Percentiles rank a stretch among this genome's conserved stretches.
Evolutionary conservation across 805 yeast genomes (phyloP).

Genomic region (Kazachstania kunashirensis): DNA sequence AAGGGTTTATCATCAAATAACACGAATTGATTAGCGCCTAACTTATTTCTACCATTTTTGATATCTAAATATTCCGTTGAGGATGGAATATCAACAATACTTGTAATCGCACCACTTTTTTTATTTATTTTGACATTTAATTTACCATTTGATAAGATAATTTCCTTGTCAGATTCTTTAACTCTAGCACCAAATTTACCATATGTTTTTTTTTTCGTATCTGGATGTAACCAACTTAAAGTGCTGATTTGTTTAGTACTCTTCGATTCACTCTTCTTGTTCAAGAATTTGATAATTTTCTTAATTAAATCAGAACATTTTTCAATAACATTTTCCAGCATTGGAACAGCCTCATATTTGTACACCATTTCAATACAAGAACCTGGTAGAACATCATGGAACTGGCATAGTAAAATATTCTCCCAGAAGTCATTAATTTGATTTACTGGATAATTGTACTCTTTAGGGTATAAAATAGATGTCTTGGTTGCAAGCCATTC

Average conservation of each 20-base stretch:
- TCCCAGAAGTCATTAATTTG: conserved; percentile 75
- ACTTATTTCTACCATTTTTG: conserved; percentile 41
- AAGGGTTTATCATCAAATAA: conserved; percentile 85
- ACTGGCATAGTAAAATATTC: conserved; percentile 79
- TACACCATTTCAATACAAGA: conserved; percentile 92
- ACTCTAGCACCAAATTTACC: conserved; percentile 1
- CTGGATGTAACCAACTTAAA: conserved; percentile 44
- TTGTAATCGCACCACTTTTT: conserved; percentile 51
- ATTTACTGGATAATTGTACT: conserved; percentile 62
- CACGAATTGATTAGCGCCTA: conserved; percentile 73
- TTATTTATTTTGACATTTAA: conserved; percentile 46
- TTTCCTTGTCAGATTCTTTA: conserved; percentile 31
- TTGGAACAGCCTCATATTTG: conserved; percentile 75
- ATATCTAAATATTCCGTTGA: conserved; percentile 60
- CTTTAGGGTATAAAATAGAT: conserved; percentile 38
- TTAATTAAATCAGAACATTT: conserved; percentile 44
- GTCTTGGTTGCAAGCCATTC: conserved; percentile 76
- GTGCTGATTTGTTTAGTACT: conserved; percentile 35
- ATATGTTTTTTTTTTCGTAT: not conserved
- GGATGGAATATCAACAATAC: conserved; percentile 50
- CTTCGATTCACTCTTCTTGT: conserved; percentile 12
- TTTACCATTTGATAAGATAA: conserved; percentile 50
- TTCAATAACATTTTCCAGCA: conserved; percentile 49
- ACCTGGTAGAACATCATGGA: conserved; percentile 97
- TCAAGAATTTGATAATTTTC: conserved; percentile 40